Evolutionary conservation across 768 basidiomycete species (phyloP), one percentile per base, ranked within the genome.

Genomic region (Lepiota subincarnata): DNA sequence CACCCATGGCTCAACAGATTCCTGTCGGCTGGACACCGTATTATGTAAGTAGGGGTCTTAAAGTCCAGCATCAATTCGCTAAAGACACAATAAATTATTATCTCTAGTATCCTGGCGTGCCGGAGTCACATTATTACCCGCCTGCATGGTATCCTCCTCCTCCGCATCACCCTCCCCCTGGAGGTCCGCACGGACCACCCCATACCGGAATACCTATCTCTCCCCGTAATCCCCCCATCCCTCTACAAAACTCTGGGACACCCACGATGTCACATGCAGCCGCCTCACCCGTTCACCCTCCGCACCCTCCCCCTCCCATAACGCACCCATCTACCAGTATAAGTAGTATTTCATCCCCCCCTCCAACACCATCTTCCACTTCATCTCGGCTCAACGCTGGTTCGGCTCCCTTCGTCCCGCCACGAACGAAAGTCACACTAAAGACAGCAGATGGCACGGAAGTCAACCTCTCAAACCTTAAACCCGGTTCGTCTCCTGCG

Each of bases 321-420:
- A 76, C 31, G 64, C 79, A 56, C 64, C 73, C 46, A 20, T 73
- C 85, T 6, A 74, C 71, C 48, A 77, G 70, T 55, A 71, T 79
- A 20, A 68, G 67, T 39, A 66, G 73, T 16, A 70, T 86, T 10
- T 79, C 85, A 0, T 85, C 86, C 3, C 83, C 87, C 2, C 83
- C 83, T 19, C 78, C 86, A 2, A 87, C 89, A 4, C 88, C 85
- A 1, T 78, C 82, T 1, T 72, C 83, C 1, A 64, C 76, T 6
- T 68, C 71, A 19, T 68, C 67, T 58, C 75, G 79, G 11, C 74
- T 90, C 45, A 89, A 84, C 62, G 79, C 80, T 3, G 76, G 74
- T 61, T 87, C 89, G 3, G 76, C 68, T 53, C 63, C 85, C 2
- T 92, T 91, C 64, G 82, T 89, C 14, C 89, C 89, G 6, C 44